Evolutionary conservation across 1,284 basidiomycete genomes (phyloP).

Genomic region (Ustilago loliicola): DNA sequence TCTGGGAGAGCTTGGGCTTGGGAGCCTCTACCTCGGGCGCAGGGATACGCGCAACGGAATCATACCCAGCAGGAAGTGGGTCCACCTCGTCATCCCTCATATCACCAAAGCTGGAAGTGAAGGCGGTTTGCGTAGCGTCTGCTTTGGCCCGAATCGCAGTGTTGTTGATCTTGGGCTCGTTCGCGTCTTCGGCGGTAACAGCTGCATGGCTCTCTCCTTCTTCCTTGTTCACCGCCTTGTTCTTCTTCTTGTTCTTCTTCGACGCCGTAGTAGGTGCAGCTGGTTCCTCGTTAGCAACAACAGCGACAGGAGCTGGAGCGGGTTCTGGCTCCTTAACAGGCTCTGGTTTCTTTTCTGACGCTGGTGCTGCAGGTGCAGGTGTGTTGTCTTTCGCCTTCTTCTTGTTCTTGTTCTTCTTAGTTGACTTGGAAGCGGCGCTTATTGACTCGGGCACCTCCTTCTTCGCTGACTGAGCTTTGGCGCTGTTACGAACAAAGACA

Average conservation of each 20-base stretch:
- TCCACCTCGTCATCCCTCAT: slow-evolving; percentile 53
- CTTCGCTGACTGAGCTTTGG: slow-evolving; percentile 3
- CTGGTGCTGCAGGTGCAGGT: background rate
- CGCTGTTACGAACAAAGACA: slow-evolving; percentile 27
- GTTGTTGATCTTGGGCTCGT: slow-evolving; percentile 22
- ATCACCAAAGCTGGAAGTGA: slow-evolving; percentile 33
- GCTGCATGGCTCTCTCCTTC: slow-evolving; percentile 27
- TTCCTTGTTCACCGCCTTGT: slow-evolving; percentile 6
- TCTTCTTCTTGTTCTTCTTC: slow-evolving; percentile 14
- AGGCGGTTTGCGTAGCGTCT: slow-evolving; percentile 27
- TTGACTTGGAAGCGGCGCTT: slow-evolving; percentile 10
- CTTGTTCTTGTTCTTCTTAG: slow-evolving; percentile 40
- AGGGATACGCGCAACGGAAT: slow-evolving; percentile 39
- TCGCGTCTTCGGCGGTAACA: slow-evolving; percentile 4
- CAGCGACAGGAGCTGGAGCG: background rate
- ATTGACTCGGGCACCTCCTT: slow-evolving; percentile 10
- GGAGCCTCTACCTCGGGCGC: slow-evolving; percentile 17
- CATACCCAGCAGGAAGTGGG: slow-evolving; percentile 32
- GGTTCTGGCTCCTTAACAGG: slow-evolving; percentile 25
- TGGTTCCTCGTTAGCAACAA: slow-evolving; percentile 15
- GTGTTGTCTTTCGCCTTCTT: slow-evolving; percentile 13
- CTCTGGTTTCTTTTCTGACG: background rate
- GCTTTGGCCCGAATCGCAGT: slow-evolving; percentile 28
- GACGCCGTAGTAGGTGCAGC: slow-evolving; percentile 12
- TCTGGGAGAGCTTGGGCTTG: slow-evolving; percentile 25